phyloP scores from a whole-genome alignment of 257 asterid species.

The Echites panduratus region DNA sequence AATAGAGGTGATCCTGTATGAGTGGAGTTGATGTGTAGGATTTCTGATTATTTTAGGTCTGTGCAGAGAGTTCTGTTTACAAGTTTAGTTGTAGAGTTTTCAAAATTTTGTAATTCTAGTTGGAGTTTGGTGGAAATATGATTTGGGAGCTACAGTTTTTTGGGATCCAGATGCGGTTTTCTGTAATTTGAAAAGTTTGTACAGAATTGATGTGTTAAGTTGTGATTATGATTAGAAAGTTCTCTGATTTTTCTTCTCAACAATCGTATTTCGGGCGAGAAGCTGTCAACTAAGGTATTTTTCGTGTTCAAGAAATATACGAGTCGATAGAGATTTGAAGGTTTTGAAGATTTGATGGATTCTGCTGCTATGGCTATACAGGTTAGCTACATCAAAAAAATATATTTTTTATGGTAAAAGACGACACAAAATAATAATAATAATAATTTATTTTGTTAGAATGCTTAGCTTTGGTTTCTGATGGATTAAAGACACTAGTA shows the following conservation, averaged over 20 bases:
- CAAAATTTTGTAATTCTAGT: background rate
- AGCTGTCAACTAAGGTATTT: background rate
- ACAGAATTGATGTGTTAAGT: constrained; percentile 10
- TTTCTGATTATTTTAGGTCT: background rate
- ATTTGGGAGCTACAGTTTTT: background rate
- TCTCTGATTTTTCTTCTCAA: background rate
- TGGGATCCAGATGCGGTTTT: constrained; percentile 12
- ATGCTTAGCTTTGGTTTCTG: background rate
- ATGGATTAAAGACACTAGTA: background rate
- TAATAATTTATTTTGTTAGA: background rate
- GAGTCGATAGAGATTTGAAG: constrained; percentile 10
- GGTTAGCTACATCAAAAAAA: constrained; percentile 32
- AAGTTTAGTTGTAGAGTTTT: background rate
- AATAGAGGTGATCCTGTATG: constrained; percentile 8
- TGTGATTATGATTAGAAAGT: background rate
- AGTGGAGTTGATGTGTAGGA: constrained; percentile 4
- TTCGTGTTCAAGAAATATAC: background rate
- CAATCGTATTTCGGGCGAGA: background rate
- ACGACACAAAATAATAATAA: background rate
- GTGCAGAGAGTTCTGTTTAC: constrained; percentile 1
- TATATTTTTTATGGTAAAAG: too few relatives aligned
- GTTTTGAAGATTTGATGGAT: constrained; percentile 24
- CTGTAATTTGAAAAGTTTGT: constrained; percentile 8
- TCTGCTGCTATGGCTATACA: constrained; percentile 36
- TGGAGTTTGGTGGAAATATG: background rate